These are phyloP conservation scores for Spizellomyces sp. DNA, from an alignment of 192 early-diverging fungal species.

Conservation along the genomic window DNA sequence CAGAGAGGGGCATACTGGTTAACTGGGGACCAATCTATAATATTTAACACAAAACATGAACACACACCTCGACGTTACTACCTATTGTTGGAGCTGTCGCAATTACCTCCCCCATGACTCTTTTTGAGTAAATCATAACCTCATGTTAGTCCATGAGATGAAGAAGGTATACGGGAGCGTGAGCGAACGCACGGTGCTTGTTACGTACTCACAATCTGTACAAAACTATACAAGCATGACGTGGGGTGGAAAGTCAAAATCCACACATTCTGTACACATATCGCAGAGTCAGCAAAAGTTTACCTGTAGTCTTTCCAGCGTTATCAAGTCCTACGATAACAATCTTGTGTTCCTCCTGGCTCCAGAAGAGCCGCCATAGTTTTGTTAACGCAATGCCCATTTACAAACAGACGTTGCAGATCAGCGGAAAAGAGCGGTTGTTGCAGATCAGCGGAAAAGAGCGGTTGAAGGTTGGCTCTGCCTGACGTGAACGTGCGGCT, in stretches of 20 bases:
- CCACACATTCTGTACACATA: background rate
- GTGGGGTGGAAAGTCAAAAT: background rate
- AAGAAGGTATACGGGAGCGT: background rate
- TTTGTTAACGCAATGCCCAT: conserved; percentile 64
- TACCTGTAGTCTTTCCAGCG: conserved; percentile 69
- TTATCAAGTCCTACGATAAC: conserved; percentile 73
- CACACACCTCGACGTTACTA: conserved; percentile 64
- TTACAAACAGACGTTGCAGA: too few relatives aligned
- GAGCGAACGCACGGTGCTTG: too few relatives aligned
- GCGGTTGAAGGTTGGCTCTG: too few relatives aligned
- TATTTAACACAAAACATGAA: background rate
- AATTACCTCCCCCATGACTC: conserved; percentile 40
- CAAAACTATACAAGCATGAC: background rate
- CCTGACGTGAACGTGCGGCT: too few relatives aligned
- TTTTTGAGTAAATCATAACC: conserved; percentile 2
- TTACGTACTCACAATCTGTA: conserved; percentile 16
- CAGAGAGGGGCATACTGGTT: background rate
- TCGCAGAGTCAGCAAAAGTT: background rate
- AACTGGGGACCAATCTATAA: too few relatives aligned
- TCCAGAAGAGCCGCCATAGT: conserved; percentile 61
- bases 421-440: too few relatives aligned
- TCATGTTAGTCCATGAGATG: background rate
- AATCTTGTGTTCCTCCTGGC: conserved; percentile 68
- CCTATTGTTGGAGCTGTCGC: conserved; percentile 72
- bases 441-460: too few relatives aligned